Conservation (phyloP, 106 monocot species). For the Ottelia alismoides region DNA sequence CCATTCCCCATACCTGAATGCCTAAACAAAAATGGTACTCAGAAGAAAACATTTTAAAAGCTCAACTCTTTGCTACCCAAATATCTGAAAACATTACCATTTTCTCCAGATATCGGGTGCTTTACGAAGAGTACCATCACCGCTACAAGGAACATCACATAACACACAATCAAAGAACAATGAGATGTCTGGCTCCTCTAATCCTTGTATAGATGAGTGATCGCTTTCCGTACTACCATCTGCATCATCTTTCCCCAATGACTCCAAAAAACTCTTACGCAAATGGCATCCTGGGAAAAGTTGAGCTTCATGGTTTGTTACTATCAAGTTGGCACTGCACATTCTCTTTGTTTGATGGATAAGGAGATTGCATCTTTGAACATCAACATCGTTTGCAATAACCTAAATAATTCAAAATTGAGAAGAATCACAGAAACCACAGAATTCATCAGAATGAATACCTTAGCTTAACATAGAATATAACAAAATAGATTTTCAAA, state of each 20-base stretch:
- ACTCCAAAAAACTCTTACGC: constrained; percentile 11
- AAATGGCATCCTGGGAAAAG: constrained; percentile 64
- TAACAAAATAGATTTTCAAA: constrained; percentile 1
- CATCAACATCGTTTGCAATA: constrained; percentile 98
- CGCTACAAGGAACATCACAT: constrained; percentile 98
- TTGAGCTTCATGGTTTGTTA: constrained; percentile 98
- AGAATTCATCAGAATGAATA: neutral
- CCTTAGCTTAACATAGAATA: too few species aligned
- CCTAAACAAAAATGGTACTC: constrained; percentile 28
- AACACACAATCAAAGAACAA: constrained; percentile 90
- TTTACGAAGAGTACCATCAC: constrained; percentile 93
- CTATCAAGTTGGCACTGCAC: constrained; percentile 90
- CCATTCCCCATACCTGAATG: constrained; percentile 97
- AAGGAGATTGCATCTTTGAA: constrained; percentile 97
- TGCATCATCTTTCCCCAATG: neutral
- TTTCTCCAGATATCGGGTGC: constrained; percentile 99
- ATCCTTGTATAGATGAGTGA: neutral
- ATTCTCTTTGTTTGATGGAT: constrained; percentile 99
- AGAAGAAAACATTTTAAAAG: neutral
- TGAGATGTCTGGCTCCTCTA: constrained; percentile 12
- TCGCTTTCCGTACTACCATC: neutral
- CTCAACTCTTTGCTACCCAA: neutral
- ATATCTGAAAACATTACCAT: too few species aligned
- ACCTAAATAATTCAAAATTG: constrained; percentile 37
- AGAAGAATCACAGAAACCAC: neutral